Evolutionary conservation across 495 filamentous ascomycete species (phyloP).

Genomic region (Lasiosphaeris hirsuta): DNA sequence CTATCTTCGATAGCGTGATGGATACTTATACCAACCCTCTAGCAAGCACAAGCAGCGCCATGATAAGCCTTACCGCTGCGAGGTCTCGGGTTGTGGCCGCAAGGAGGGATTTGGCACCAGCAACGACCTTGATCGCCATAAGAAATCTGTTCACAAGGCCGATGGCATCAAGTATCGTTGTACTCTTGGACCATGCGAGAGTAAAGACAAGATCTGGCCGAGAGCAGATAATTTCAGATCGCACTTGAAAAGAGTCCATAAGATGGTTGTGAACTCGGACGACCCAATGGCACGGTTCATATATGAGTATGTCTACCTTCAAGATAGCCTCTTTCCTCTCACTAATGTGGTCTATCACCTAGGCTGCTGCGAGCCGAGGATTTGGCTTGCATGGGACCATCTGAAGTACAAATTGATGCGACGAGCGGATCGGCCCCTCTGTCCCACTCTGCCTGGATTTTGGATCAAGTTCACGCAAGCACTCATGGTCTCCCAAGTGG

Average conservation of each 20-base stretch:
- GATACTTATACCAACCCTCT: neutral
- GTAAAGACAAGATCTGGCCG: conserved; percentile 76
- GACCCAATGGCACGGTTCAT: conserved; percentile 21
- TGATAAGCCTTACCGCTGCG: conserved; percentile 68
- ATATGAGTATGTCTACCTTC: conserved; percentile 50
- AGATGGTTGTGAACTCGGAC: conserved; percentile 25
- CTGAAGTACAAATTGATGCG: neutral
- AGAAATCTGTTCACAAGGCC: conserved; percentile 62
- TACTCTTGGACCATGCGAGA: conserved; percentile 58
- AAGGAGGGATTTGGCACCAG: conserved; percentile 72
- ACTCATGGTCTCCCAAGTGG: neutral
- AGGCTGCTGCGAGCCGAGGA: neutral
- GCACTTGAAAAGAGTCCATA: conserved; percentile 78
- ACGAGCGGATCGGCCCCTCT: neutral
- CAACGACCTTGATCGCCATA: conserved; percentile 77
- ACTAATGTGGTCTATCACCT: neutral
- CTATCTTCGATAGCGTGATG: neutral
- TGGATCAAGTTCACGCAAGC: conserved; percentile 5
- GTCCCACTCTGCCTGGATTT: conserved; percentile 6
- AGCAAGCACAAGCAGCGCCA: conserved; percentile 85
- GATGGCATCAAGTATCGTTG: conserved; percentile 65
- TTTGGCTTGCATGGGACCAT: neutral
- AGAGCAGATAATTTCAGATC: conserved; percentile 88
- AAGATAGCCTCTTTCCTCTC: conserved; percentile 39
- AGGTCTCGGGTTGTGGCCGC: conserved; percentile 55